Evolutionary conservation across 257 asterid species (phyloP), one percentile per base, ranked within the genome.

Genomic region (Lantana camara): DNA sequence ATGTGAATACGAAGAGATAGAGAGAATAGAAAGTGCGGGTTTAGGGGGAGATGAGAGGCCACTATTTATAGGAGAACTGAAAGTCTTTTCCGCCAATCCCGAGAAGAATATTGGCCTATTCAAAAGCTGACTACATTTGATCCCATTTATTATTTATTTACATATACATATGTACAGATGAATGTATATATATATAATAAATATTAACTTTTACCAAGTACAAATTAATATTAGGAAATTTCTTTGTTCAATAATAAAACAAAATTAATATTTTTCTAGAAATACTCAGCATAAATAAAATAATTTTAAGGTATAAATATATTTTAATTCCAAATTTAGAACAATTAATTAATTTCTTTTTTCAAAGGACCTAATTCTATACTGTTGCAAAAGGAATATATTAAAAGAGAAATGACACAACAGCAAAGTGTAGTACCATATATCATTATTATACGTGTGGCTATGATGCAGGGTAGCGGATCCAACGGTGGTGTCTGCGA

Each of bases 51-150:
- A 61, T 40, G 74, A 66, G 67, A 66, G 61, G 73, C 67, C 3
- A 42, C 75, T 79, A 85, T 90, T 82, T 90, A 83, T 90, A 90
- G 91, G 72, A 66, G 72, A 82, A 73, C 14, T 58, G 58, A 68
- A 73, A 66, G 77, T 61, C 74, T 55, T 78, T 79, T 82, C 84
- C 93, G 79, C 82, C 95, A 88, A 90, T 88, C 97, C 97, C 97
- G 67, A 90, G 93, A 87, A 83, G 96, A 90, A 88, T 87, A 85
- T 90, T 81, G 83, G 84, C 77, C 78, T 78, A 72, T 71, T 81
- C 73, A 84, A 73, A 70, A 73, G 71, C 81, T 71, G 80, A 69
- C 73, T 54, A 46, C 77, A 17, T 66, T 65, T 67, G 41, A 27
- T 44, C 32, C 71, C 53, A 63, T 51, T 34, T 27, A 27, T 27